Evolutionary conservation across 495 filamentous ascomycete genomes (phyloP).

Genomic region (Chaetomidium leptoderma): DNA sequence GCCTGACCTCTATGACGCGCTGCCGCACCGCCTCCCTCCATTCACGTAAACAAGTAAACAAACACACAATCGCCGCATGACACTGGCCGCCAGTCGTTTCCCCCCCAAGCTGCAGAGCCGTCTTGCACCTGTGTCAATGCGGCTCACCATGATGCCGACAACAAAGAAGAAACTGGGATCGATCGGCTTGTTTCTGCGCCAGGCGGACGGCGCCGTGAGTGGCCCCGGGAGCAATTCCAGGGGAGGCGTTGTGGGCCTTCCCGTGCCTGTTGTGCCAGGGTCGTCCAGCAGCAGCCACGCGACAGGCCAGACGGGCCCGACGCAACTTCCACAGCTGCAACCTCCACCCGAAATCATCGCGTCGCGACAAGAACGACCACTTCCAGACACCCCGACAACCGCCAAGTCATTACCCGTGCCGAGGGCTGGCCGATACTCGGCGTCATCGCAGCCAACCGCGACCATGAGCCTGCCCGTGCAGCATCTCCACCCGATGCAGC

Average conservation of each 20-base stretch:
- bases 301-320: conserved; percentile 9
- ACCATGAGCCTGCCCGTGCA: conserved; percentile 21
- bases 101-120: conserved; percentile 15
- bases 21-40: conserved; percentile 9
- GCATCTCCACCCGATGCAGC: conserved; percentile 31
- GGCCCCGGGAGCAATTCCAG: conserved; percentile 22
- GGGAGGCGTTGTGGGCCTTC: conserved; percentile 24
- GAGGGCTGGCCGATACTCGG: conserved; percentile 19
- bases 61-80: conserved; percentile 21
- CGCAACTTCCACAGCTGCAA: conserved; percentile 24
- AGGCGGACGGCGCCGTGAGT: conserved; percentile 21
- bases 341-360: conserved; percentile 8
- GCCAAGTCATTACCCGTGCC: conserved; percentile 26
- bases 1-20: conserved; percentile 5
- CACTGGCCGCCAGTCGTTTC: conserved; percentile 13
- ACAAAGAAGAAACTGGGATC: conserved; percentile 34
- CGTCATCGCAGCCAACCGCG: conserved; percentile 17
- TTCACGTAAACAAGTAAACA: conserved; percentile 31
- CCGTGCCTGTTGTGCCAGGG: conserved; percentile 13
- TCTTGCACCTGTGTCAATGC: conserved; percentile 17
- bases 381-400: conserved; percentile 16
- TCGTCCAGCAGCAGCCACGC: conserved; percentile 8
- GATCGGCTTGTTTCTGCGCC: conserved; percentile 30
- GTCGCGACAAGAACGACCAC: conserved; percentile 3
- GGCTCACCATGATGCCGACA: conserved; percentile 34